Evolutionary conservation across 352 stramenopile species (phyloP), one percentile per base, ranked within the genome.

Genomic region (Peronosclerospora sorghi): DNA sequence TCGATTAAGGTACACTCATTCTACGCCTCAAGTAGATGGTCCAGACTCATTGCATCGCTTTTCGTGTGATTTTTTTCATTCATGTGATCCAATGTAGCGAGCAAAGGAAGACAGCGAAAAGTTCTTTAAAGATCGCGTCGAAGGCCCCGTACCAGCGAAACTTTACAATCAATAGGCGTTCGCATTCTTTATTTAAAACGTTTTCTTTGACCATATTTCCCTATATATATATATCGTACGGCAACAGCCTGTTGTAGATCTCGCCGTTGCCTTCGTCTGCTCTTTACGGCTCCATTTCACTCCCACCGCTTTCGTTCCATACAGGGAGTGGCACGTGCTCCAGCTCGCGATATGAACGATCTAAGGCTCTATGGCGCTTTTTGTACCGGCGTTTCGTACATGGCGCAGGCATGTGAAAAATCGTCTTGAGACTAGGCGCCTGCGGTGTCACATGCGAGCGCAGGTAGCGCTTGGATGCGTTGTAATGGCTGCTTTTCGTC

Each of bases 51-150:
- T 41, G 6, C 0, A 41, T 46, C 4, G 20, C 20, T 29, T 41
- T 15, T 14, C 27, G 6, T 30, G 26, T 34, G 8, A n/a, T 10
- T n/a, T 34, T 2, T 13, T 34, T 9, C 15, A 34, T 34, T 3
- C 28, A 13, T 34, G 28, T 34, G 28, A 9, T 34, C 9, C 26
- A 34, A 34, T n/a, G 1, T 32, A 90, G 77, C 63, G 73, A 34
- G 74, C 74, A 13, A 90, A 90, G 41, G 68, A 85, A 28, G 76
- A 83, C 57, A 90, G 77, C 49, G 77, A 90, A 52, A 48, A 23
- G 12, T 86, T 87, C 51, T 58, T 90, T 6, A 86, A 86, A 45
- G 73, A 90, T 59, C 79, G 82, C 39, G 72, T 83, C 27, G 77
- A 90, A 56, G 74, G 77, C n/a, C 77, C 77, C 1, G 65, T 86